A percentile compares a stretch with the other conserved stretches of the same genome.
phyloP scores from a whole-genome alignment of 208 protist species.

The Balamuthia mandrillaris region DNA sequence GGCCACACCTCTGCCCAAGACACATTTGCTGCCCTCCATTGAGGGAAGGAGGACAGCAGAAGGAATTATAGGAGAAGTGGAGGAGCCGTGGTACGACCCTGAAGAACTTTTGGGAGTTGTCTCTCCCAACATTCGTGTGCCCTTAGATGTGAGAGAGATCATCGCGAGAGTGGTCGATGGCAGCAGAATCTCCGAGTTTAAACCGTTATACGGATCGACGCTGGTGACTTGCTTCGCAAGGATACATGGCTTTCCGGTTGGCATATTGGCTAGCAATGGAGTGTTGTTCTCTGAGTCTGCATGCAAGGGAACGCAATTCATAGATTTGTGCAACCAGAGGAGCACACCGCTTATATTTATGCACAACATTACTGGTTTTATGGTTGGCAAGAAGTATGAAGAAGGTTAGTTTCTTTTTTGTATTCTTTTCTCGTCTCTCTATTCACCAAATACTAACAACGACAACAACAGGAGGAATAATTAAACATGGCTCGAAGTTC shows the following conservation, averaged over 20 bases:
- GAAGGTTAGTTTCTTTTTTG: background rate
- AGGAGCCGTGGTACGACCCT: too few species aligned
- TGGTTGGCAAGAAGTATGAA: constrained; percentile 69
- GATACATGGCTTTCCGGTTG: constrained; percentile 88
- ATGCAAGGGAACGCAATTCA: constrained; percentile 70
- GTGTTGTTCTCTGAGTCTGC: constrained; percentile 88
- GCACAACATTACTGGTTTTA: constrained; percentile 94
- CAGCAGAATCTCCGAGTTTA: constrained; percentile 90
- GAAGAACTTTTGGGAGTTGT: constrained; percentile 28
- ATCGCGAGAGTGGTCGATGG: constrained; percentile 91
- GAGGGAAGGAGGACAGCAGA: too few species aligned
- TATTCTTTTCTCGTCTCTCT: background rate
- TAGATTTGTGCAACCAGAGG: constrained; percentile 90
- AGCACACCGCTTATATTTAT: constrained; percentile 91
- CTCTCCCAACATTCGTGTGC: background rate
- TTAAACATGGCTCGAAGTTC: constrained; percentile 93
- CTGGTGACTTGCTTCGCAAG: constrained; percentile 73
- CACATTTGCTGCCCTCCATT: too few species aligned
- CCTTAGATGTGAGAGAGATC: background rate
- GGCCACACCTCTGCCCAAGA: background rate
- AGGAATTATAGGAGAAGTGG: too few species aligned
- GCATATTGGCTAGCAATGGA: constrained; percentile 95
- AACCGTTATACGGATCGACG: constrained; percentile 84
- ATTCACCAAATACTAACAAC: background rate
- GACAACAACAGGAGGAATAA: constrained; percentile 87